Evolutionary conservation across 768 basidiomycete genomes (phyloP), one percentile per base, ranked within the genome.

Genomic region (Paxillus rubicundulus): DNA sequence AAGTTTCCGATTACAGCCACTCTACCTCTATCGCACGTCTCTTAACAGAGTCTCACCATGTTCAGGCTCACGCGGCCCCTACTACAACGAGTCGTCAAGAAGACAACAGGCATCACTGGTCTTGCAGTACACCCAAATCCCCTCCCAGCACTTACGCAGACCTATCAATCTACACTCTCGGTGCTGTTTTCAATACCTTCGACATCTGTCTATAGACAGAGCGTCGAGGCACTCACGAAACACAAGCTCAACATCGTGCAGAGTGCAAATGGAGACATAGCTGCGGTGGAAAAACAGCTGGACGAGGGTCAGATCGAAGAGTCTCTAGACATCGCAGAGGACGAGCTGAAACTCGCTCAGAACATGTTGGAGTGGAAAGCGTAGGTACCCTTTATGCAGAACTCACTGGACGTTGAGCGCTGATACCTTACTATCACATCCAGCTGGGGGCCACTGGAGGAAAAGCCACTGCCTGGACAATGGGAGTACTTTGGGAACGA

Each of bases 331-430:
- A 83, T 90, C 69, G 95, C 94, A 10, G 73, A 84, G 59, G 88
- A 89, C 64, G 95, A 98, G 70, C 74, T 92, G 50, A 75, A 74
- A 50, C 76, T 98, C 36, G 89, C 78, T 5, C 74, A 74, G 30
- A 89, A 89, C 72, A 89, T 97, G 87, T 65, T 86, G n/a, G 87
- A 94, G 65, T 98, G 92, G 93, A 96, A 95, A 74, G 82, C 89
- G 95, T 98, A 69, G 70, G 93, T 87, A 48, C 41, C n/a, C 17
- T 48, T 27, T 45, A 8, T 56, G 5, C 43, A 37, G 53, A 34
- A 49, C 53, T 33, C 38, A 33, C 30, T 45, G 13, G 30, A 39
- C 38, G 52, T 46, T 56, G 40, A 58, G 24, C 38, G 52, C 47
- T 56, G 40, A 58, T 28, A 30, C 4, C 21, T 18, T 30, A 21